Percentiles rank a stretch among this genome's conserved stretches.
Evolutionary conservation across 768 basidiomycete genomes (phyloP).

Genomic region (Mycena amicta): DNA sequence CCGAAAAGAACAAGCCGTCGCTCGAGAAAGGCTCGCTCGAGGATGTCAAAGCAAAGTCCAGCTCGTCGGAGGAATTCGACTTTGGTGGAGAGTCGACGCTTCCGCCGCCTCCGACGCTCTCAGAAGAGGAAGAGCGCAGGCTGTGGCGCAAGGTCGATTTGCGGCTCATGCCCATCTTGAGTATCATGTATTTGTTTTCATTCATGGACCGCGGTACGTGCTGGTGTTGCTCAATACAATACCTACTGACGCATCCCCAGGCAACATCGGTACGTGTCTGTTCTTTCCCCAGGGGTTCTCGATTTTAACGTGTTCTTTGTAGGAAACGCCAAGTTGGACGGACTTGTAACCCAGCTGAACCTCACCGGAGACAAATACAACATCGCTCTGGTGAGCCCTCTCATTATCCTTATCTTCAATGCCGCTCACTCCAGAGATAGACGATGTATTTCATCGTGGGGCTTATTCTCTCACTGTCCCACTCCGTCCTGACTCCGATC

Average conservation of each 20-base stretch:
- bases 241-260: slow-evolving; percentile 32
- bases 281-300: not conserved
- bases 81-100: slow-evolving; percentile 49
- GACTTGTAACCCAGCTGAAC: slow-evolving; percentile 55
- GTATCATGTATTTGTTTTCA: slow-evolving; percentile 62
- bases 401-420: not conserved
- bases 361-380: slow-evolving; percentile 66
- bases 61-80: slow-evolving; percentile 25
- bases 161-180: slow-evolving; percentile 60
- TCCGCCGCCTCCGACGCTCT: slow-evolving; percentile 48
- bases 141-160: slow-evolving; percentile 63
- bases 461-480: too few relatives aligned
- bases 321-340: slow-evolving; percentile 71
- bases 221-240: not conserved
- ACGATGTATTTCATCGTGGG: slow-evolving; percentile 73
- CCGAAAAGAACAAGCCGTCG: slow-evolving; percentile 15
- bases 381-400: slow-evolving; percentile 54
- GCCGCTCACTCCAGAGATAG: slow-evolving; percentile 31
- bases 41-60: slow-evolving; percentile 8
- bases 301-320: slow-evolving; percentile 6
- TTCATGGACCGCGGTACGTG: slow-evolving; percentile 63
- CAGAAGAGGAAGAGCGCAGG: slow-evolving; percentile 50
- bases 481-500: not conserved
- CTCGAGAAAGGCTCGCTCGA: slow-evolving; percentile 22
- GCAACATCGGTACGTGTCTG: slow-evolving; percentile 53